Evolutionary conservation across 2,329 filamentous ascomycete species (phyloP).

Genomic region (Aspergillus awamori): DNA sequence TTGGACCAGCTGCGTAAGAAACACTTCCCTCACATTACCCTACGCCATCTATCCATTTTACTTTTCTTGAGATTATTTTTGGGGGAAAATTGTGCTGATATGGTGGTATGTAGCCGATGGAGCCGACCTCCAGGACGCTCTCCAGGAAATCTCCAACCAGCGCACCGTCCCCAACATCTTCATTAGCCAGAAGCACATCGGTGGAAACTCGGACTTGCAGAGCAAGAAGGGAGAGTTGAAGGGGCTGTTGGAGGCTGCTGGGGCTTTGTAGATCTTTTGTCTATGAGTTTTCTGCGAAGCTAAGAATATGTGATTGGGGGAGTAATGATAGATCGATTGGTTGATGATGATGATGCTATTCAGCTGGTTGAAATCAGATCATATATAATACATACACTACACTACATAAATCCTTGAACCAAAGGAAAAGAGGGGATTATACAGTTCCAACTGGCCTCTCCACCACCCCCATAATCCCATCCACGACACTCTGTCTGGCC

Average conservation of each 20-base stretch:
- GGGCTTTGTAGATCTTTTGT: constrained; percentile 55
- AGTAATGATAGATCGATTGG: not conserved
- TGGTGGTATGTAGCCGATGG: constrained; percentile 68
- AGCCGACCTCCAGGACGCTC: constrained; percentile 76
- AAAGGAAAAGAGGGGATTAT: not conserved
- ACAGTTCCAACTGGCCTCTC: constrained; percentile 86
- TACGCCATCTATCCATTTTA: not conserved
- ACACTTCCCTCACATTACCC: constrained; percentile 27
- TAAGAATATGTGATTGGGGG: not conserved
- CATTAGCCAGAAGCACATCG: constrained; percentile 88
- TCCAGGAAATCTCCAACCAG: constrained; percentile 79
- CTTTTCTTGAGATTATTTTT: too few species aligned
- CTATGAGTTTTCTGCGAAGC: not conserved
- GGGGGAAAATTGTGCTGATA: not conserved
- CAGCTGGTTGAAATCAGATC: not conserved
- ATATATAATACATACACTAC: constrained; percentile 2
- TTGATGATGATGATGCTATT: not conserved
- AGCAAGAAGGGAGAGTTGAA: constrained; percentile 66
- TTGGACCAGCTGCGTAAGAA: constrained; percentile 77
- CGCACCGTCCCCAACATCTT: constrained; percentile 94
- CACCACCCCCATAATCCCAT: constrained; percentile 85
- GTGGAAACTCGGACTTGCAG: constrained; percentile 90
- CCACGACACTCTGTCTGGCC: constrained; percentile 78
- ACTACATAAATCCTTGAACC: not conserved
- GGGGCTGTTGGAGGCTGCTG: constrained; percentile 64